Evolutionary conservation across 495 filamentous ascomycete genomes (phyloP).

Genomic region (Barbatosphaeria neglecta): DNA sequence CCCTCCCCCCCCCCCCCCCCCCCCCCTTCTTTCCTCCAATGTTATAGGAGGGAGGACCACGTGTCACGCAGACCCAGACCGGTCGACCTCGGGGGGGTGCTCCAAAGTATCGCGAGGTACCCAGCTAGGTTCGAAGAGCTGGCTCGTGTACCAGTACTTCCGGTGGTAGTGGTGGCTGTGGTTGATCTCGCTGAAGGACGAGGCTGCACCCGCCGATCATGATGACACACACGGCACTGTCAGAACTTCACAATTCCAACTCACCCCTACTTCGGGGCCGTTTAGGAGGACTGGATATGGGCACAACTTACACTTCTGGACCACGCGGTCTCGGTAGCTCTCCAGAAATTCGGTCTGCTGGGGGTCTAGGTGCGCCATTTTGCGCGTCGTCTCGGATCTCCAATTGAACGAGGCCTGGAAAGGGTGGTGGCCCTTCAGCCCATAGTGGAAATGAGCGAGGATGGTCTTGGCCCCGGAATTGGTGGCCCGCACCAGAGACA

Average conservation of each 20-base stretch:
- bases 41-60: slow-evolving; percentile 9
- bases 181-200: slow-evolving; percentile 14
- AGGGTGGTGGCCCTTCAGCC: slow-evolving; percentile 24
- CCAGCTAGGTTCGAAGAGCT: slow-evolving; percentile 27
- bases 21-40: too few relatives aligned
- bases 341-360: slow-evolving; percentile 22
- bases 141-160: slow-evolving; percentile 25
- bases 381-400: slow-evolving; percentile 12
- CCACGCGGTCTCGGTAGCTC: slow-evolving; percentile 16
- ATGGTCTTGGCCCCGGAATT: slow-evolving; percentile 30
- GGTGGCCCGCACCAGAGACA: slow-evolving; percentile 26
- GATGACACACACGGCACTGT: background rate
- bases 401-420: slow-evolving; percentile 22
- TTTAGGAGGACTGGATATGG: background rate
- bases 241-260: background rate
- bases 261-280: background rate
- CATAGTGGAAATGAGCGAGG: slow-evolving; percentile 31
- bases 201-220: slow-evolving; percentile 5
- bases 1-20: too few relatives aligned
- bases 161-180: slow-evolving; percentile 18
- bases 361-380: slow-evolving; percentile 23
- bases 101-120: slow-evolving; percentile 23
- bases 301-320: slow-evolving; percentile 12
- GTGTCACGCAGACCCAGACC: slow-evolving; percentile 3
- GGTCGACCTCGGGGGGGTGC: slow-evolving; percentile 14